Evolutionary conservation across 2,329 filamentous ascomycete species (phyloP), one percentile per base, ranked within the genome.

Genomic region (Amesomyces nigricolor): DNA sequence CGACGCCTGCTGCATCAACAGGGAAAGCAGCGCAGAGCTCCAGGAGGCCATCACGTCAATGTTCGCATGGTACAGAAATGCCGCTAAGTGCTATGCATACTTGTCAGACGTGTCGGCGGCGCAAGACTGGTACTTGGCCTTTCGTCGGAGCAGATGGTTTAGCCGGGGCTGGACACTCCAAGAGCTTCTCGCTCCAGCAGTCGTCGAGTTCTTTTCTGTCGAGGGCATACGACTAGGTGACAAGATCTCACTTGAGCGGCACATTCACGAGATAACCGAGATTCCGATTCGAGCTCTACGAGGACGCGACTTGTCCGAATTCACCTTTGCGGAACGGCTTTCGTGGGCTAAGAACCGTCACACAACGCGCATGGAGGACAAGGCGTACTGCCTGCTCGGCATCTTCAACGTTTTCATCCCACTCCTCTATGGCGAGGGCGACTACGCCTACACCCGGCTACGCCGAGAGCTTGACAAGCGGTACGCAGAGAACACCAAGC

Each of bases 1-100:
- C 8, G 53, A 56, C 48, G 51, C 53, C 1, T 53, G 50, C 50
- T 57, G 54, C 37, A 56, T 56, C 45, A 37, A 58, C 46, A 58
- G 49, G 22, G 2, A 16, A 3, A 53, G 47, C 48, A 56, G 44
- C 30, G 47, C 49, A 16, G 56, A 58, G 48, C 45, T 58, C 8
- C 44, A 47, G 37, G 43, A 47, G 30, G 47, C 56, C 3, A 54
- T 58, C 37, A 56, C 22, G 13, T 53, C 48, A 39, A 58, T 58
- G 56, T 58, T 46, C 26, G 2, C 6, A 1, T 58, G 56, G 56
- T 58, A 58, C 17, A 35, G 19, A 4, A 44, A 52, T 22, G 37
- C 51, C 1, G 30, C 32, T 8, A 35, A 19, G 10, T 58, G 56
- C 37, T 58, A 54, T 30, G 48, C 38, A 2, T 58, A 58, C 13